Evolutionary conservation across 2,329 filamentous ascomycete genomes (phyloP).

Genomic region (Fusarium concolor): DNA sequence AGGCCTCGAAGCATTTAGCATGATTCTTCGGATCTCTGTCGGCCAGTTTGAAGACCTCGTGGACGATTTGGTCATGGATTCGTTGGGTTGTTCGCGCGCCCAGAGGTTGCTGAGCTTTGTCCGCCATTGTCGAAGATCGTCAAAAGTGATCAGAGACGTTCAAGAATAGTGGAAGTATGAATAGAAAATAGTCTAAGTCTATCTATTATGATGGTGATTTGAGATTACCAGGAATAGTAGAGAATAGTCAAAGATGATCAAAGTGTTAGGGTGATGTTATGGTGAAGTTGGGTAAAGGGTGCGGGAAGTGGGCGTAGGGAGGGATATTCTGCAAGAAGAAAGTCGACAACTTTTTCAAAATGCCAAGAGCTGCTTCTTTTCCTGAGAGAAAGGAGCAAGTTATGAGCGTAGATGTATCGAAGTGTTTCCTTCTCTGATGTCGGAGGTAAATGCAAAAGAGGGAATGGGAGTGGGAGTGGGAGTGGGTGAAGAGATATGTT

Average conservation of each 20-base stretch:
- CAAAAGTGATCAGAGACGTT: background rate
- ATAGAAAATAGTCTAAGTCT: too few species aligned
- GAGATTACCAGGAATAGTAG: background rate
- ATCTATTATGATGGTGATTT: background rate
- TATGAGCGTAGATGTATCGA: background rate
- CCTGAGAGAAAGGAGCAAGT: background rate
- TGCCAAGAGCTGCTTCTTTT: background rate
- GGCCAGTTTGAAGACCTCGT: slow-evolving; percentile 9
- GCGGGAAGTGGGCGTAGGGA: background rate
- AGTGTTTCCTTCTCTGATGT: background rate
- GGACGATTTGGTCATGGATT: background rate
- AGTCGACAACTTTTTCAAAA: background rate
- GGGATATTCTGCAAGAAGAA: background rate
- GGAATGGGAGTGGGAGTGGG: background rate
- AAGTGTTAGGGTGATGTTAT: background rate
- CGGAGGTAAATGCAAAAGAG: background rate
- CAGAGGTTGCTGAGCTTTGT: background rate
- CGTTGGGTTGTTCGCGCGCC: background rate
- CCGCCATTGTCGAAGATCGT: background rate
- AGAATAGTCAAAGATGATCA: background rate
- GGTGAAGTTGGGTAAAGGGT: background rate
- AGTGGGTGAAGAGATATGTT: background rate
- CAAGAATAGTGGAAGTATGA: background rate
- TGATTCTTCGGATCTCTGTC: background rate
- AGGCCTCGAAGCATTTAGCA: slow-evolving; percentile 1